phyloP scores from a whole-genome alignment of 768 basidiomycete genomes.

The Baorangia bicolor region DNA sequence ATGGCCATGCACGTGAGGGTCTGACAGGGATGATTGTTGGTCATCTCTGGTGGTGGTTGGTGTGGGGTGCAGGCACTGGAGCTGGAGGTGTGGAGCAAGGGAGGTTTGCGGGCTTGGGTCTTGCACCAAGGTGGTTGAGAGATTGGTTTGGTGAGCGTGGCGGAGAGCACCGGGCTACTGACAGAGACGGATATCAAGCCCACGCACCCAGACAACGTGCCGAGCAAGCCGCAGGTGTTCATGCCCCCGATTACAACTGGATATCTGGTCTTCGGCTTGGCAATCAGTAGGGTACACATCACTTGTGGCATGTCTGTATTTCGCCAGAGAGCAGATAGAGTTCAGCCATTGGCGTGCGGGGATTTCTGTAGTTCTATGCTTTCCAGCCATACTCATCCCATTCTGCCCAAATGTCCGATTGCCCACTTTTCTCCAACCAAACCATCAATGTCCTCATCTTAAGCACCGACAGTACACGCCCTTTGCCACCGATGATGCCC shows the following conservation, averaged over 20 bases:
- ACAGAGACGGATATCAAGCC: conserved; percentile 54
- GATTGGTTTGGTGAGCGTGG: conserved; percentile 44
- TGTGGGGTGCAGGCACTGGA: conserved; percentile 51
- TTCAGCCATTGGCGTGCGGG: neutral
- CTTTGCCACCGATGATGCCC: conserved; percentile 60
- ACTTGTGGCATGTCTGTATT: neutral
- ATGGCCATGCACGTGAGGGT: conserved; percentile 56
- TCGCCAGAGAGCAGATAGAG: neutral
- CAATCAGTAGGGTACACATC: conserved; percentile 14
- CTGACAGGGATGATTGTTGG: conserved; percentile 75
- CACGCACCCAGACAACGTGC: conserved; percentile 49
- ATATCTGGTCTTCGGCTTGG: conserved; percentile 56
- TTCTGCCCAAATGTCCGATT: conserved; percentile 55
- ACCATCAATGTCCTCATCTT: conserved; percentile 82
- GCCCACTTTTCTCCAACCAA: conserved; percentile 75
- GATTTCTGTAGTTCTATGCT: conserved; percentile 13
- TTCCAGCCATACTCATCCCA: conserved; percentile 45
- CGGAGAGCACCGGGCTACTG: conserved; percentile 34
- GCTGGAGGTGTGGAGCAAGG: conserved; percentile 40
- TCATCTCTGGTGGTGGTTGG: conserved; percentile 78
- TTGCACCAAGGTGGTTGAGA: conserved; percentile 61
- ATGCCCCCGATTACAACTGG: conserved; percentile 45
- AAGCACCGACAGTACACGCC: conserved; percentile 74
- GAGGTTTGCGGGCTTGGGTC: conserved; percentile 39
- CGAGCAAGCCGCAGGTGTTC: conserved; percentile 16